Percentiles rank a stretch among this genome's conserved stretches.
Evolutionary conservation across 148 eudicot species (phyloP).

Genomic region (Salicornia ramosissima): DNA sequence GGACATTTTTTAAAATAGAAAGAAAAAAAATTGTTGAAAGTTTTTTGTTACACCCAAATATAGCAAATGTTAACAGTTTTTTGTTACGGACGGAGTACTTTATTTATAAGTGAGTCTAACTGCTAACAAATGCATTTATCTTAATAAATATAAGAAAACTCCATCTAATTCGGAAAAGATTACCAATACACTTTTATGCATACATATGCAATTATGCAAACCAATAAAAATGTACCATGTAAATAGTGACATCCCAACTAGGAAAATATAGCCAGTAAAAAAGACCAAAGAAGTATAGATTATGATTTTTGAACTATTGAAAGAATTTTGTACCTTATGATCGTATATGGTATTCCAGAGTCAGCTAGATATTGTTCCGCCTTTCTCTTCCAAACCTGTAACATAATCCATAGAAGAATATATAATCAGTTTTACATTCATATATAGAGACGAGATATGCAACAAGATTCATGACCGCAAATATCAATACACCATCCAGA

Average conservation of each 20-base stretch:
- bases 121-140: background rate
- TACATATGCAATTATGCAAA: too few relatives aligned
- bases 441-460: background rate
- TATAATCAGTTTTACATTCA: background rate
- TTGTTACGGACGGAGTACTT: too few relatives aligned
- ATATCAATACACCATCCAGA: background rate
- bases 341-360: slow-evolving; percentile 92
- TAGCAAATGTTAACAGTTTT: too few relatives aligned
- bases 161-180: too few relatives aligned
- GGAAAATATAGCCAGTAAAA: too few relatives aligned
- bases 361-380: slow-evolving; percentile 93
- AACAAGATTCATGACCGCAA: slow-evolving; percentile 6
- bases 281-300: background rate
- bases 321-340: slow-evolving; percentile 55
- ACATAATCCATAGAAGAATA: slow-evolving; percentile 6
- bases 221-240: too few relatives aligned
- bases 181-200: too few relatives aligned
- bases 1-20: too few relatives aligned
- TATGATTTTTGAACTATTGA: background rate
- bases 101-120: background rate
- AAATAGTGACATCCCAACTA: too few relatives aligned
- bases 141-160: background rate
- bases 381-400: slow-evolving; percentile 93
- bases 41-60: too few relatives aligned
- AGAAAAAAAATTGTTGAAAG: too few relatives aligned